Conservation (phyloP, 352 stramenopile species). For the Salisapilia sapeloensis region DNA sequence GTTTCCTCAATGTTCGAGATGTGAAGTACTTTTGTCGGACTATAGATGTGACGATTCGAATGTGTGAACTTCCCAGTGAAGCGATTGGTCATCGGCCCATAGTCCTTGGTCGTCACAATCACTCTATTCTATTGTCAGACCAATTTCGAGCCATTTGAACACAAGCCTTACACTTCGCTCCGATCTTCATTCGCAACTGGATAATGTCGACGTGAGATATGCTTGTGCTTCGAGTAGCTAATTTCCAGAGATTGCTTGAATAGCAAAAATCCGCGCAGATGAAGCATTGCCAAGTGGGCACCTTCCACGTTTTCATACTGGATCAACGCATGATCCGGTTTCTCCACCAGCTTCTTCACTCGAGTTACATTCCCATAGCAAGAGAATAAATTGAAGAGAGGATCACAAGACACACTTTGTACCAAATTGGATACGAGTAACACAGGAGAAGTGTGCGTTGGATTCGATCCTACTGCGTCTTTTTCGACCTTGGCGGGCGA, state of each 20-base stretch:
- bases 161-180: too few species aligned
- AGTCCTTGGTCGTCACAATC: slow-evolving; percentile 18
- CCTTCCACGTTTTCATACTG: slow-evolving; percentile 28
- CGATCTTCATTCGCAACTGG: slow-evolving; percentile 1
- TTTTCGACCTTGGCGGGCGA: background rate
- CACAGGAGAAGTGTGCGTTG: slow-evolving; percentile 25
- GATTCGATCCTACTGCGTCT: slow-evolving; percentile 1
- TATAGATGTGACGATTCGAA: slow-evolving; percentile 44
- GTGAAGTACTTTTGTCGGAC: slow-evolving; percentile 42
- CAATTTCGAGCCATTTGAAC: background rate
- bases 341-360: slow-evolving; percentile 36
- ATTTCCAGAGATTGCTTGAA: slow-evolving; percentile 34
- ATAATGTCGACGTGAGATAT: slow-evolving; percentile 17
- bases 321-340: slow-evolving; percentile 36
- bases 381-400: slow-evolving; percentile 54
- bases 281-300: slow-evolving; percentile 24
- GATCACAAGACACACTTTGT: slow-evolving; percentile 30
- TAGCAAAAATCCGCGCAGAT: slow-evolving; percentile 34
- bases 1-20: slow-evolving; percentile 36
- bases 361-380: slow-evolving; percentile 47
- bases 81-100: slow-evolving; percentile 22
- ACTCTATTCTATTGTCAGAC: slow-evolving; percentile 4
- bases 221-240: slow-evolving; percentile 38
- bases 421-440: slow-evolving; percentile 36
- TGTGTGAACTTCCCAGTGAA: slow-evolving; percentile 48